These are phyloP conservation scores for Lachancea sp. DNA, from an alignment of 805 yeast species.

Conservation along the genomic window DNA sequence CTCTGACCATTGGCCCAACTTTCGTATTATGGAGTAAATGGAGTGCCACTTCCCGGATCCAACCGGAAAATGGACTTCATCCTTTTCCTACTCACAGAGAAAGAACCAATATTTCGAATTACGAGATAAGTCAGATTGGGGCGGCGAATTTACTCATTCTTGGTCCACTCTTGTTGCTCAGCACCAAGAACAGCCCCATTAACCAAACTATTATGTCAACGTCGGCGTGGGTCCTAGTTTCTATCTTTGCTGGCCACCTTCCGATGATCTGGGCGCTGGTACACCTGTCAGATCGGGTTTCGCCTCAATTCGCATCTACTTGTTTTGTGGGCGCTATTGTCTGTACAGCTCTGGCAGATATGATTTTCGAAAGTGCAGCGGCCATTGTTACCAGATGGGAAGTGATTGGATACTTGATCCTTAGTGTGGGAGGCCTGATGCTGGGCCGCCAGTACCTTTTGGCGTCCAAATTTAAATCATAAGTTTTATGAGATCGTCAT, in stretches of 20 bases:
- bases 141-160: constrained; percentile 13
- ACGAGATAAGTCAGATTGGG: constrained; percentile 18
- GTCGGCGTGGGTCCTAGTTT: constrained; percentile 4
- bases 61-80: background rate
- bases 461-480: background rate
- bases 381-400: constrained; percentile 31
- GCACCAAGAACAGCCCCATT: background rate
- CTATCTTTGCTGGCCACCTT: constrained; percentile 17
- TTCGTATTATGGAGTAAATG: constrained; percentile 29
- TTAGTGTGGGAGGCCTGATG: constrained; percentile 23
- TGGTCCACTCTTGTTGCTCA: constrained; percentile 3
- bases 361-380: constrained; percentile 26
- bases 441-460: constrained; percentile 16
- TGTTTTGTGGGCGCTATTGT: constrained; percentile 25
- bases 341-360: constrained; percentile 27
- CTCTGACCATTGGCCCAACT: constrained; percentile 30
- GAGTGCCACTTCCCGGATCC: constrained; percentile 13
- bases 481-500: constrained; percentile 3
- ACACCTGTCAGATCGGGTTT: constrained; percentile 20
- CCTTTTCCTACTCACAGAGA: background rate
- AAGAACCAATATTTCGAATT: constrained; percentile 10
- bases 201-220: background rate
- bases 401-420: constrained; percentile 27
- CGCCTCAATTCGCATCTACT: constrained; percentile 28
- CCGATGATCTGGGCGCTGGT: constrained; percentile 23